These are phyloP conservation scores for Lecanicillium sp. DNA, from an alignment of 2,329 filamentous ascomycete species.

Conservation along the genomic window DNA sequence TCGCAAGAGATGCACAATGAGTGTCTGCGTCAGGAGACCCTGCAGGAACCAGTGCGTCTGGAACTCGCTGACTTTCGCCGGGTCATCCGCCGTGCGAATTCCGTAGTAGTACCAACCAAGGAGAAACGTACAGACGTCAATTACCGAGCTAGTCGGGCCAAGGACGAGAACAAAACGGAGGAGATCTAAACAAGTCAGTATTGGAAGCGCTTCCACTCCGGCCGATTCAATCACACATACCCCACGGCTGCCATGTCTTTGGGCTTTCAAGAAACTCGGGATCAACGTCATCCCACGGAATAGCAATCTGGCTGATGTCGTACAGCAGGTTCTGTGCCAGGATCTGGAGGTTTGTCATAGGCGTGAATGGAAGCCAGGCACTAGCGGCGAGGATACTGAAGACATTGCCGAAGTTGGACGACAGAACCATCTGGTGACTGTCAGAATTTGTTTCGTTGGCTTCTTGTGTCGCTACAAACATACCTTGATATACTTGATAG, in stretches of 20 bases:
- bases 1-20: slow-evolving; percentile 24
- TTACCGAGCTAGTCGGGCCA: slow-evolving; percentile 24
- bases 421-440: slow-evolving; percentile 22
- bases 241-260: slow-evolving; percentile 22
- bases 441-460: background rate
- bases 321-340: slow-evolving; percentile 25
- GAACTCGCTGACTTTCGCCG: slow-evolving; percentile 15
- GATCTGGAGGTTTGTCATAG: slow-evolving; percentile 24
- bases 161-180: slow-evolving; percentile 24
- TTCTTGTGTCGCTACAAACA: background rate
- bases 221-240: too few species aligned
- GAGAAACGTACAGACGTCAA: slow-evolving; percentile 22
- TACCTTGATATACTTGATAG: slow-evolving; percentile 26
- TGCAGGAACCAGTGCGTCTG: slow-evolving; percentile 26
- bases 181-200: slow-evolving; percentile 17
- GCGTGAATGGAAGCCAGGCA: slow-evolving; percentile 24
- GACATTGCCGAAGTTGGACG: slow-evolving; percentile 27
- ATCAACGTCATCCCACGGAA: slow-evolving; percentile 25
- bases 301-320: slow-evolving; percentile 25
- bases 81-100: slow-evolving; percentile 15
- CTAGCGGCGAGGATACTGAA: slow-evolving; percentile 24
- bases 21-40: slow-evolving; percentile 24
- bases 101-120: slow-evolving; percentile 22
- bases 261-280: slow-evolving; percentile 22
- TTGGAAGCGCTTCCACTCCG: too few species aligned